Evolutionary conservation across 2,329 filamentous ascomycete species (phyloP), one percentile per base, ranked within the genome.

Genomic region (Thyridium curvatum): DNA sequence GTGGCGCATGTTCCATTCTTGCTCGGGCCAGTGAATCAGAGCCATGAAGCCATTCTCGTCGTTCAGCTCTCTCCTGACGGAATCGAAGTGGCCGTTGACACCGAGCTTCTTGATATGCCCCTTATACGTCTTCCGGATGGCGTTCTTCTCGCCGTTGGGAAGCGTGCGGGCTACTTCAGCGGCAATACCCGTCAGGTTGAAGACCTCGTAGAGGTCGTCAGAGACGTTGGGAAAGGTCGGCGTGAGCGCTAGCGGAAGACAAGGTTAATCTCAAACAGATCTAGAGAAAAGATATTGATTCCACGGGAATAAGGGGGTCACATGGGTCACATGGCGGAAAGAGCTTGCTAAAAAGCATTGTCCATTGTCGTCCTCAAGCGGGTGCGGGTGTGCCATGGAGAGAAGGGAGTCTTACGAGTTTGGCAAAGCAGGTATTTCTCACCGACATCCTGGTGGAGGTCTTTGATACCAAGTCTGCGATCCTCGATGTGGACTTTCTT

Each of bases 101-200:
- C 75, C 76, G 26, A 82, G 61, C 34, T 70, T 72, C 64, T 82
- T 82, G 55, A 83, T 78, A 47, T 82, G 76, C 38, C 77, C 77
- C 58, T 83, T 83, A 64, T 82, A 83, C 13, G 78, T 82, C 55
- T 82, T 82, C 18, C 79, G 71, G 35, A 83, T 65, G 46, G 74
- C 75, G 52, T 82, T 82, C 66, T 82, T 82, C 56, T 80, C 74
- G 47, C 79, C 79, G 54, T 79, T 79, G 12, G 77, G 75, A 53
- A 79, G 75, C 38, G 74, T 74, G 44, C 79, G 71, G 44, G 79
- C 79, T 31, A 82, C 77, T 47, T 79, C 73, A 41, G 72, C 69
- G 41, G 79, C 78, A 40, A 83, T 68, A 38, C 58, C 61, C 35
- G 68, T 65, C 47, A 83, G 60, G 51, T 66, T 65, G 58, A 77